Evolutionary conservation across 2,329 filamentous ascomycete genomes (phyloP).

Genomic region (Colletotrichum higginsianum): DNA sequence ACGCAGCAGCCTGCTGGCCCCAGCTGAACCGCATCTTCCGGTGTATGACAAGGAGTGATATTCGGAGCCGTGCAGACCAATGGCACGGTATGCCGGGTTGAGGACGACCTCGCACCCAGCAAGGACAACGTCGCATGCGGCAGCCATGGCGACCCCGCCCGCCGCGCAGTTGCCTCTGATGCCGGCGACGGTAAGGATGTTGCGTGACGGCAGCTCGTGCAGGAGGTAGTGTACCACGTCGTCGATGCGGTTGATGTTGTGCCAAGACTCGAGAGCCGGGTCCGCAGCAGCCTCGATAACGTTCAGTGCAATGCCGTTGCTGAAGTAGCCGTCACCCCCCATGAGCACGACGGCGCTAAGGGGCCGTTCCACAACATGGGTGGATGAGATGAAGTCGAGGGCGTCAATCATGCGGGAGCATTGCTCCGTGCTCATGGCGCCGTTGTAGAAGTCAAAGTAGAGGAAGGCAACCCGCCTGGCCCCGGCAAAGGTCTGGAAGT

Average conservation of each 20-base stretch:
- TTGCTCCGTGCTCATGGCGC: conserved; percentile 58
- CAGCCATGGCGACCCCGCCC: conserved; percentile 59
- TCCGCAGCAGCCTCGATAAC: conserved; percentile 58
- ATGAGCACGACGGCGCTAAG: conserved; percentile 57
- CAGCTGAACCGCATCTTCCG: conserved; percentile 53
- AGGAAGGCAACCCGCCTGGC: conserved; percentile 52
- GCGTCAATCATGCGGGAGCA: conserved; percentile 55
- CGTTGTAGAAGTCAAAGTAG: conserved; percentile 61
- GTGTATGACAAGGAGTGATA: conserved; percentile 58
- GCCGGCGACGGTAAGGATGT: conserved; percentile 56
- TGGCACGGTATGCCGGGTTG: conserved; percentile 59
- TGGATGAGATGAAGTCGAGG: conserved; percentile 53
- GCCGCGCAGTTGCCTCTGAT: conserved; percentile 59
- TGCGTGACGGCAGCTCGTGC: conserved; percentile 53
- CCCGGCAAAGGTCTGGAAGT: conserved; percentile 50
- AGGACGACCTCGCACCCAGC: conserved; percentile 56
- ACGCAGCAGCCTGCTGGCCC: conserved; percentile 50
- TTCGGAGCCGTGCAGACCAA: conserved; percentile 56
- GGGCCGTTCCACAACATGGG: conserved; percentile 47
- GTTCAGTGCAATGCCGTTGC: conserved; percentile 60
- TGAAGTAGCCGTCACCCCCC: conserved; percentile 58
- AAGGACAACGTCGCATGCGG: conserved; percentile 55
- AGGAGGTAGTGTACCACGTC: conserved; percentile 57
- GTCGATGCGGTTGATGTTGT: conserved; percentile 61
- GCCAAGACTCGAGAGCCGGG: conserved; percentile 57